phyloP scores from a whole-genome alignment of 129 eudicot genomes.

The Mikania micrantha region DNA sequence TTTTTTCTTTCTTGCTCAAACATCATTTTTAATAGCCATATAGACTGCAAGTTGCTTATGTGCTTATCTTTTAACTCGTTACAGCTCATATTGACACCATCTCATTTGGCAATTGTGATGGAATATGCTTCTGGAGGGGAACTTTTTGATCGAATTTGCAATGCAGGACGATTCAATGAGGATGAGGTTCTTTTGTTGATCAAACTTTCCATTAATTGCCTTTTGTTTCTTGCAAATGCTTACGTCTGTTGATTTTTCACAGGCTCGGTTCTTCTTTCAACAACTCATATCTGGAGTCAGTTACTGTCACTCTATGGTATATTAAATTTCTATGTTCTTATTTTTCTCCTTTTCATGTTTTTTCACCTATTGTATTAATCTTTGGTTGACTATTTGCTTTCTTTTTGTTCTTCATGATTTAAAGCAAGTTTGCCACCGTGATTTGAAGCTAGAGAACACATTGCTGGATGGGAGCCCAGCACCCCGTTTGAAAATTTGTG shows the following conservation, averaged over 20 bases:
- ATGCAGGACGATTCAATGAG: slow-evolving; percentile 56
- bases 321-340: background rate
- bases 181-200: slow-evolving; percentile 39
- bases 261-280: slow-evolving; percentile 63
- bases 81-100: slow-evolving; percentile 56
- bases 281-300: slow-evolving; percentile 78
- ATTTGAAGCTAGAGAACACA: slow-evolving; percentile 72
- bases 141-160: slow-evolving; percentile 53
- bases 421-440: slow-evolving; percentile 86
- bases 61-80: background rate
- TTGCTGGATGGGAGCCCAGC: slow-evolving; percentile 79
- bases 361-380: no score
- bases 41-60: background rate
- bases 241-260: slow-evolving; percentile 13
- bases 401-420: slow-evolving; percentile 15
- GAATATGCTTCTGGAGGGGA: slow-evolving; percentile 74
- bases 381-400: slow-evolving; percentile 4
- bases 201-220: no score
- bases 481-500: slow-evolving; percentile 72
- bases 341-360: no score
- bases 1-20: background rate
- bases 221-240: background rate
- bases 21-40: background rate
- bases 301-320: slow-evolving; percentile 69
- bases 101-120: slow-evolving; percentile 65